phyloP scores from a whole-genome alignment of 352 stramenopile species.

The Aphanomyces stellatus region DNA sequence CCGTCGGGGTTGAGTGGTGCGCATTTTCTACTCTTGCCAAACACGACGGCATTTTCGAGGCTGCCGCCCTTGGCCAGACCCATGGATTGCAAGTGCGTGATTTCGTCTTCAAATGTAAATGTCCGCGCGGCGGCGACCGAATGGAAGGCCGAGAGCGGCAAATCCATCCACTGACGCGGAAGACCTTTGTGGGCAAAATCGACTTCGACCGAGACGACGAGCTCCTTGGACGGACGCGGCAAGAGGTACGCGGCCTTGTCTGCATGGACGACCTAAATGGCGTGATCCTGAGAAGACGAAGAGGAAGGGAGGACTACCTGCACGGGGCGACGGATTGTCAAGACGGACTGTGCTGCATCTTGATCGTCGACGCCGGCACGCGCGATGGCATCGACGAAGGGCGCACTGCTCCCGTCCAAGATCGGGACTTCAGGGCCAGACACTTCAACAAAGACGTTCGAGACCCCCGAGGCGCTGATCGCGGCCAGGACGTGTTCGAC shows the following conservation, averaged over 20 bases:
- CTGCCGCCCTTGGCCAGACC: conserved; percentile 47
- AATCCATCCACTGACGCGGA: conserved; percentile 30
- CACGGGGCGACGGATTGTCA: conserved; percentile 39
- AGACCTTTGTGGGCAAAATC: conserved; percentile 60
- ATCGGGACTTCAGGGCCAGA: conserved; percentile 41
- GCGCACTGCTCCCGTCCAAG: conserved; percentile 49
- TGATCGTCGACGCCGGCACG: conserved; percentile 31
- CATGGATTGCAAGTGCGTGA: conserved; percentile 44
- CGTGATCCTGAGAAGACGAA: background rate
- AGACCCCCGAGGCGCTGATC: conserved; percentile 35
- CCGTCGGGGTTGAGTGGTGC: conserved; percentile 40
- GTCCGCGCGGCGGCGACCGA: conserved; percentile 43
- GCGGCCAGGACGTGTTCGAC: conserved; percentile 65
- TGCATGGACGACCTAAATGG: conserved; percentile 22
- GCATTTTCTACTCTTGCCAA: conserved; percentile 22
- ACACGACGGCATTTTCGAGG: conserved; percentile 60
- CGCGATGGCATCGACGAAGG: conserved; percentile 35
- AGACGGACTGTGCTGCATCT: conserved; percentile 20
- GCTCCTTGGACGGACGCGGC: conserved; percentile 34
- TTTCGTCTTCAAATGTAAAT: conserved; percentile 68
- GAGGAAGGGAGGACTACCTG: conserved; percentile 27
- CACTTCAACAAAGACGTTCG: conserved; percentile 38
- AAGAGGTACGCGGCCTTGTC: conserved; percentile 65
- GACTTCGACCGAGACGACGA: conserved; percentile 53
- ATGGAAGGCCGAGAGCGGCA: conserved; percentile 27